Evolutionary conservation across 108 stramenopile genomes (phyloP), one percentile per base, ranked within the genome.

Genomic region (Epithemia pelagica): DNA sequence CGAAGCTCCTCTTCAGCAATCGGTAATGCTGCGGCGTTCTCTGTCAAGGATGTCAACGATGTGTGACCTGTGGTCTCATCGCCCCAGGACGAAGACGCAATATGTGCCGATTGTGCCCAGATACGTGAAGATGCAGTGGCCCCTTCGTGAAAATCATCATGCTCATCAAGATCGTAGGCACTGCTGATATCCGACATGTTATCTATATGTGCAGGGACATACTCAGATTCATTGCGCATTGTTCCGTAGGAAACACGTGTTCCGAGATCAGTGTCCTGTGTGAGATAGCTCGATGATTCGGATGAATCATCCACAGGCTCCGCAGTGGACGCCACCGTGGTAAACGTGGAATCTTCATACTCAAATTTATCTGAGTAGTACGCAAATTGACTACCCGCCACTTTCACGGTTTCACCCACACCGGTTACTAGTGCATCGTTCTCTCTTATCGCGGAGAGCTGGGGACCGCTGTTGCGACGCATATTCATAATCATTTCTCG

Each of bases 401-500:
- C 37, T 46, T 46, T 46, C 37, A 46, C 10, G 10, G 10, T 15
- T 10, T 46, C 37, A n/a, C n/a, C n/a, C 37, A 46, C 15, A 46
- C 37, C 37, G 37, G 37, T 46, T 15, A 46, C 37, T 15, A 46
- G 5, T 10, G 37, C 15, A 46, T 46, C 37, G 15, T 46, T 46
- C 15, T 46, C 37, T 46, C 15, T 46, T 5, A 46, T 46, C 37
- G 37, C 37, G 15, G 37, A 46, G 5, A 46, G 37, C 15, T 46
- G 37, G 10, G 15, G 5, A 10, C 37, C 37, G 37, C 37, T 15
- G 15, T 46, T 46, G 10, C 5, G 5, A 15, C 62, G 62, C 62
- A 63, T 63, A 3, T 24, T 33, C 37, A 63, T 37, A 19, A 66
- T 27, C 52, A 66, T 28, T 27, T 54, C 30, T 2, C 65, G 65